phyloP scores from a whole-genome alignment of 2,329 filamentous ascomycete genomes.

The Penicillium sp. region DNA sequence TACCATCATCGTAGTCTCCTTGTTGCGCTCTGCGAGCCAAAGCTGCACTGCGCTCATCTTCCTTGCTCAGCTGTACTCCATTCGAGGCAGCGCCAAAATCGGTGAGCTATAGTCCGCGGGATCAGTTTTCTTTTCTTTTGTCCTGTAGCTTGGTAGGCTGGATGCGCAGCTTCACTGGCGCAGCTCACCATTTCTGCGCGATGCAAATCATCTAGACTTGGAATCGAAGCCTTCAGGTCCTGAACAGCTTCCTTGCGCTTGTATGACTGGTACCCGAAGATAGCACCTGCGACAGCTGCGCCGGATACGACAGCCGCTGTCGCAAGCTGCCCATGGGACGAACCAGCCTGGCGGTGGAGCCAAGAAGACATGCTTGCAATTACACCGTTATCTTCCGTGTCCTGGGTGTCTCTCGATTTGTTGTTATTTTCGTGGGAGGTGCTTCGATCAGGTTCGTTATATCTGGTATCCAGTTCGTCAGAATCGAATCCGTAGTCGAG shows the following conservation, averaged over 20 bases:
- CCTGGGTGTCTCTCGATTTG: neutral
- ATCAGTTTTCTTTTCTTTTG: slow-evolving; percentile 34
- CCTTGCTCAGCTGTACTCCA: slow-evolving; percentile 41
- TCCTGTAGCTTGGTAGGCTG: neutral
- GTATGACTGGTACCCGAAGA: slow-evolving; percentile 58
- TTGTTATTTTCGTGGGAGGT: slow-evolving; percentile 4
- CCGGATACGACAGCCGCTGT: slow-evolving; percentile 46
- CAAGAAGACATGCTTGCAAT: slow-evolving; percentile 43
- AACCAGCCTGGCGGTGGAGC: slow-evolving; percentile 44
- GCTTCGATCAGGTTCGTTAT: slow-evolving; percentile 16
- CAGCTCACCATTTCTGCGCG: slow-evolving; percentile 50
- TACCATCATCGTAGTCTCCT: slow-evolving; percentile 65
- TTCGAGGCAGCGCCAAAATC: slow-evolving; percentile 48
- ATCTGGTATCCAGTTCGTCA: slow-evolving; percentile 27
- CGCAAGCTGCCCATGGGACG: slow-evolving; percentile 45
- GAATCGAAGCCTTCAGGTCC: slow-evolving; percentile 62
- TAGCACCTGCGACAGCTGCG: slow-evolving; percentile 50
- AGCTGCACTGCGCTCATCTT: slow-evolving; percentile 59
- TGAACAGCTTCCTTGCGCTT: slow-evolving; percentile 56
- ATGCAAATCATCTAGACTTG: slow-evolving; percentile 53
- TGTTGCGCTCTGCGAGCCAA: slow-evolving; percentile 60
- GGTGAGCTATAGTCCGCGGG: slow-evolving; percentile 47
- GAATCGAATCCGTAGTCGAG: slow-evolving; percentile 30
- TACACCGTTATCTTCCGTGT: slow-evolving; percentile 14
- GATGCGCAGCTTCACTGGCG: neutral